A percentile compares a stretch with the other conserved stretches of the same genome.
Evolutionary conservation across 768 basidiomycete genomes (phyloP).

Genomic region (Amanita pallidorosea): DNA sequence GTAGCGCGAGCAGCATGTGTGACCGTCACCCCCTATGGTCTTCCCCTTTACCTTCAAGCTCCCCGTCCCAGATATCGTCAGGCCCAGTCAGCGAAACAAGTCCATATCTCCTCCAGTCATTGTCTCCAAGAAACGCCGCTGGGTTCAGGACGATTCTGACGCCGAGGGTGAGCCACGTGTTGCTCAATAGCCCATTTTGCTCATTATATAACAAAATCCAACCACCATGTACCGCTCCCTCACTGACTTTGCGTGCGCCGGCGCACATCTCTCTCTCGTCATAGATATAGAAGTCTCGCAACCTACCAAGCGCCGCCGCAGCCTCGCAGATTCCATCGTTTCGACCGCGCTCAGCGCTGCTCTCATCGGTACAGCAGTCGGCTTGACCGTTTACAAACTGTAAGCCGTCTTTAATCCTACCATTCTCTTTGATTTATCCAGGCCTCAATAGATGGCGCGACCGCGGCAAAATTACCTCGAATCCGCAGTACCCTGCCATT

Average conservation of each 20-base stretch:
- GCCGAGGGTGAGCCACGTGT: neutral
- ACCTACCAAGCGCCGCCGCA: conserved; percentile 70
- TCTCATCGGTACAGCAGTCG: conserved; percentile 79
- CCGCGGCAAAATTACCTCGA: conserved; percentile 43
- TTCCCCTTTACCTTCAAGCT: conserved; percentile 71
- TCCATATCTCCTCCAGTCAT: conserved; percentile 21
- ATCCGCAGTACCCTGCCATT: conserved; percentile 17
- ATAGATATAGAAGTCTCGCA: conserved; percentile 54
- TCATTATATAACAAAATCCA: too few relatives aligned
- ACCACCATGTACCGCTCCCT: too few relatives aligned
- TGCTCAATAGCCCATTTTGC: too few relatives aligned
- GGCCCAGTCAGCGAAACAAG: neutral
- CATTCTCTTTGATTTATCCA: neutral
- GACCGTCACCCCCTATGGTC: neutral
- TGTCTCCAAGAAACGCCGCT: conserved; percentile 53
- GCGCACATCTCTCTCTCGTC: too few relatives aligned
- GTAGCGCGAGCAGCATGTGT: conserved; percentile 23
- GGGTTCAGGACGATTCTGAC: conserved; percentile 39
- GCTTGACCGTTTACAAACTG: conserved; percentile 80
- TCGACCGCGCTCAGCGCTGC: conserved; percentile 80
- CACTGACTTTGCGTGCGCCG: too few relatives aligned
- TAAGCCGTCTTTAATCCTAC: conserved; percentile 27
- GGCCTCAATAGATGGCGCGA: conserved; percentile 55
- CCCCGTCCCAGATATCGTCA: conserved; percentile 40
- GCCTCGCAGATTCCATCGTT: conserved; percentile 73